These are phyloP conservation scores for Alternaria solani DNA, from an alignment of 2,329 filamentous ascomycete genomes.

Conservation along the genomic window DNA sequence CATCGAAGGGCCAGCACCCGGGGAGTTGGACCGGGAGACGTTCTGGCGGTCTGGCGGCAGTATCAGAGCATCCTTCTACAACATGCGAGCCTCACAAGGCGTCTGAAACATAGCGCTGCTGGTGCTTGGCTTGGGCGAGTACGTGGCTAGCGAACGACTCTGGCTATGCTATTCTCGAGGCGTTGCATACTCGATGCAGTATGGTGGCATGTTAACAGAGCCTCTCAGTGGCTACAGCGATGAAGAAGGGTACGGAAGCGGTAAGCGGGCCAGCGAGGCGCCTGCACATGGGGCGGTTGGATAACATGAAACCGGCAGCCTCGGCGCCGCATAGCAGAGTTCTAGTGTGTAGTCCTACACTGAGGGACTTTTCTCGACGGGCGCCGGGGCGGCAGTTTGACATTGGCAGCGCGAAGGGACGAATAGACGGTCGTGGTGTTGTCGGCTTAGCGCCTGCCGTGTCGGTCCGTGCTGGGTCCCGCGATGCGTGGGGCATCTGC, in stretches of 20 bases:
- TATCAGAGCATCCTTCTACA: conserved; percentile 37
- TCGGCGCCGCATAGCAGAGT: conserved; percentile 26
- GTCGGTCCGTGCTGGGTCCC: conserved; percentile 32
- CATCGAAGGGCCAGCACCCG: conserved; percentile 37
- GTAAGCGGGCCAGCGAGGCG: conserved; percentile 42
- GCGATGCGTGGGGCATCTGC: conserved; percentile 28
- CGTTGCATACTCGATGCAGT: conserved; percentile 26
- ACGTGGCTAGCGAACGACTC: conserved; percentile 36
- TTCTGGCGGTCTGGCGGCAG: conserved; percentile 37
- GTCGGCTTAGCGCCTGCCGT: conserved; percentile 41
- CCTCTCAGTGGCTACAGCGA: conserved; percentile 39
- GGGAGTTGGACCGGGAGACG: conserved; percentile 31
- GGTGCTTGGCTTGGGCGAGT: conserved; percentile 42
- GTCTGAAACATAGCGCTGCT: conserved; percentile 48
- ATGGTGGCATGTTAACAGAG: conserved; percentile 21
- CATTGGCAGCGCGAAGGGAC: conserved; percentile 35
- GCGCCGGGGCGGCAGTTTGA: conserved; percentile 45
- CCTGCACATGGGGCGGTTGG: conserved; percentile 48
- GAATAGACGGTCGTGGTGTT: conserved; percentile 43
- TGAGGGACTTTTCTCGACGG: conserved; percentile 11
- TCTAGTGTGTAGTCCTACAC: conserved; percentile 18
- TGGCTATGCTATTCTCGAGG: conserved; percentile 36
- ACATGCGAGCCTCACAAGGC: conserved; percentile 39
- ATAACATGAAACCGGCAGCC: conserved; percentile 46
- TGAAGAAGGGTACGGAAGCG: conserved; percentile 35